Evolutionary conservation across 2,329 filamentous ascomycete genomes (phyloP), one percentile per base, ranked within the genome.

Genomic region (Ambrosiella beaveri): DNA sequence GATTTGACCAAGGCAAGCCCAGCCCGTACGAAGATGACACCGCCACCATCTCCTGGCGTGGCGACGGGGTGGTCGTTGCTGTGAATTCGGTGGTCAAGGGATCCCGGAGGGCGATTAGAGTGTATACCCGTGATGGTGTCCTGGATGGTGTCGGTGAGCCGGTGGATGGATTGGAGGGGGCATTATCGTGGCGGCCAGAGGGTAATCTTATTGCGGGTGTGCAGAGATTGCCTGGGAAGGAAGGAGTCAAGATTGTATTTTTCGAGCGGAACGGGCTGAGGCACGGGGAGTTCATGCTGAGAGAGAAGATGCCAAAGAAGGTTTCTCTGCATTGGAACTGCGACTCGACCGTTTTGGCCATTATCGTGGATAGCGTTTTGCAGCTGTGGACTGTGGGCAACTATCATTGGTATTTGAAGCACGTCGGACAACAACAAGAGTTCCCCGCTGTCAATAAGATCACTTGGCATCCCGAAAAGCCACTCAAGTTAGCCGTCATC

Each of bases 351-450:
- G 88, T 95, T 0, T 75, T 98, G 51, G 89, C 91, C 5, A 83
- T 96, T n/a, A 75, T 80, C 1, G 80, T 90, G 64, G 73, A 74
- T 38, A 80, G 89, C 62, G 78, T 81, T 58, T 73, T 93, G n/a
- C 93, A 98, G 66, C 73, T 98, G 1, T 98, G 93, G 93, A 95
- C 89, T 0, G 95, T 85, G 77, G 86, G 88, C 17, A 98, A 98
- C 68, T 98, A 98, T 64, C 88, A 97, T 67, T 98, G 93, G 80
- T 97, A 97, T 68, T 75, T 98, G 13, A 98, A 98, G 71, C 89
- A 95, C 68, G 89, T 96, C 67, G 44, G 13, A 15, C n/a, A 13
- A 17, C 75, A 96, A 6, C 70, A 73, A 6, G 71, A 76, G 6
- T 64, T 68, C 7, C 65, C 64, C 11, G 63, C 65, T 2, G 64